These are phyloP conservation scores for Aspergillus sp. DNA, from an alignment of 2,329 filamentous ascomycete genomes.

Conservation along the genomic window DNA sequence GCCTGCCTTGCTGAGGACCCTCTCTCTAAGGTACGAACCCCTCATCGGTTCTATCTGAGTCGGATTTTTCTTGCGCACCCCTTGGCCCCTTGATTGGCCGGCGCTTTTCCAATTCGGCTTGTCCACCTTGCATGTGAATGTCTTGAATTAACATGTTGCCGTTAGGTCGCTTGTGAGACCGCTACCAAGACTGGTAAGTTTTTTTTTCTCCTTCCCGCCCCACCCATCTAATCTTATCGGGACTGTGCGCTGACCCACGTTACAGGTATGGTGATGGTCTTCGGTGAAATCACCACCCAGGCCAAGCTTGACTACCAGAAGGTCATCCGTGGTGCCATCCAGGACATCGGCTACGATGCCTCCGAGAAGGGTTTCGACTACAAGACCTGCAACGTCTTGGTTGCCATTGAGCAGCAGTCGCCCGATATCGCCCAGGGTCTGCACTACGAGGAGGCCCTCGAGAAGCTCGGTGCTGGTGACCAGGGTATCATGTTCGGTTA, in stretches of 20 bases:
- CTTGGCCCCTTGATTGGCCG: constrained; percentile 8
- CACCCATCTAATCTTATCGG: constrained; percentile 17
- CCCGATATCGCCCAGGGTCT: constrained; percentile 99
- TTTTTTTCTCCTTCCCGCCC: background rate
- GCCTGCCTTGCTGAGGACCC: constrained; percentile 93
- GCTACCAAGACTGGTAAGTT: constrained; percentile 92
- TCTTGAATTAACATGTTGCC: constrained; percentile 15
- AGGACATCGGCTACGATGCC: constrained; percentile 98
- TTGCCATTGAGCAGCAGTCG: constrained; percentile 99
- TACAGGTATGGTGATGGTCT: constrained; percentile 87
- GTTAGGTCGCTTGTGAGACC: constrained; percentile 86
- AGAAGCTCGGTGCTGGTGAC: constrained; percentile 97
- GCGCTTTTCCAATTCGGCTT: background rate
- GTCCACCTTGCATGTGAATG: constrained; percentile 5
- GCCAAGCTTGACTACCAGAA: constrained; percentile 96
- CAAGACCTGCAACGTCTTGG: constrained; percentile 98
- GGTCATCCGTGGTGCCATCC: constrained; percentile 89
- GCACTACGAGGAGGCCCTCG: constrained; percentile 94
- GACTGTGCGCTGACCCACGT: constrained; percentile 10
- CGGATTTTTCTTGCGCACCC: constrained; percentile 10
- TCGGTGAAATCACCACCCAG: constrained; percentile 98
- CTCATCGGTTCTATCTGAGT: background rate
- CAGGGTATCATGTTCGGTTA: constrained; percentile 99
- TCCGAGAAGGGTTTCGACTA: constrained; percentile 99
- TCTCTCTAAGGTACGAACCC: constrained; percentile 73